phyloP scores from a whole-genome alignment of 805 yeast genomes.

The Zygoascus flipseniorum region DNA sequence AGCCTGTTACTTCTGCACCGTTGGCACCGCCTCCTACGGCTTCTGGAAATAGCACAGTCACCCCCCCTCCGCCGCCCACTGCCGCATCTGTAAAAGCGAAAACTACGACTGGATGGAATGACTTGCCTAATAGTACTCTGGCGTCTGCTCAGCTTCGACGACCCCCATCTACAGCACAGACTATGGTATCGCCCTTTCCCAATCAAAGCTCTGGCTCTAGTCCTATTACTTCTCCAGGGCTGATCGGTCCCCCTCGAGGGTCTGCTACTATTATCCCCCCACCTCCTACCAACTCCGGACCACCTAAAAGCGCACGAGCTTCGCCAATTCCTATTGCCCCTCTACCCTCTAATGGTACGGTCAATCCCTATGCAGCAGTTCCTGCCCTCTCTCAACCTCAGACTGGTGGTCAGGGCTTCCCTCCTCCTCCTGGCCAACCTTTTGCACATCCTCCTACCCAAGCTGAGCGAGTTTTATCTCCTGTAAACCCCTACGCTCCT shows the following conservation, averaged over 20 bases:
- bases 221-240: constrained; percentile 14
- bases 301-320: constrained; percentile 5
- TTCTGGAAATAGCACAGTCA: not conserved
- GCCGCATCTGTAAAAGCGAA: constrained; percentile 7
- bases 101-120: constrained; percentile 25
- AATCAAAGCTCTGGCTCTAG: constrained; percentile 1
- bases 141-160: constrained; percentile 12
- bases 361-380: constrained; percentile 16
- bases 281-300: constrained; percentile 9
- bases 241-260: constrained; percentile 9
- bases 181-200: constrained; percentile 17
- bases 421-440: constrained; percentile 21
- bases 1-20: constrained; percentile 10
- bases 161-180: constrained; percentile 23
- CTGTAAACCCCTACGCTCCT: constrained; percentile 18
- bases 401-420: constrained; percentile 1
- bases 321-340: constrained; percentile 15
- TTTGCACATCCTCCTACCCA: constrained; percentile 5
- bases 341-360: not conserved
- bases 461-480: constrained; percentile 8
- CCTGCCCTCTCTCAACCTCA: not conserved
- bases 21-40: constrained; percentile 7
- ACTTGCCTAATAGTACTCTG: constrained; percentile 20
- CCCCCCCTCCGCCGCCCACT: constrained; percentile 22
- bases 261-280: constrained; percentile 14